A percentile compares a stretch with the other conserved stretches of the same genome.
Evolutionary conservation across 768 basidiomycete genomes (phyloP).

Genomic region (Holtermanniella nyarrowii): DNA sequence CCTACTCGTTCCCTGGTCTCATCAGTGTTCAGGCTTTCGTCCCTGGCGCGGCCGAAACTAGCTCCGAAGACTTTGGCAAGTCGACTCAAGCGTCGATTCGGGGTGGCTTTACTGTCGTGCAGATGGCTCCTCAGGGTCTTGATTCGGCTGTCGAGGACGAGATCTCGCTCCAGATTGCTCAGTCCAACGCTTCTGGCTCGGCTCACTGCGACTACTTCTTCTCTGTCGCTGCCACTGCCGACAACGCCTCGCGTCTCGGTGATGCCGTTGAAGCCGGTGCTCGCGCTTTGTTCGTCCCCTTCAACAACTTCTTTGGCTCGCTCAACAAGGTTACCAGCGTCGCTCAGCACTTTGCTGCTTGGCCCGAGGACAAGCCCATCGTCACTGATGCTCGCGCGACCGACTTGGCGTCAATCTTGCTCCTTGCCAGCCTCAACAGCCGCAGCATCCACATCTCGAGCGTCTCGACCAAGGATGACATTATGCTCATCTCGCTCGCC

Average conservation of each 20-base stretch:
- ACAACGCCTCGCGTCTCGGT: constrained; percentile 49
- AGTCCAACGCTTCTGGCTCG: constrained; percentile 51
- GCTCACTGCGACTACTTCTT: constrained; percentile 85
- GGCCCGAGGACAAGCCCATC: constrained; percentile 87
- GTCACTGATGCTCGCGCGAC: constrained; percentile 86
- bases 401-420: constrained; percentile 81
- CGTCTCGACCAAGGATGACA: constrained; percentile 73
- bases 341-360: constrained; percentile 76
- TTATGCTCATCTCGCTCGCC: constrained; percentile 81
- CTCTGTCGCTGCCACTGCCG: constrained; percentile 60
- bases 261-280: constrained; percentile 70
- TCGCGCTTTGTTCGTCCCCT: constrained; percentile 78
- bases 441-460: constrained; percentile 84
- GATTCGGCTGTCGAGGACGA: constrained; percentile 58
- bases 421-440: constrained; percentile 84
- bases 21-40: constrained; percentile 81
- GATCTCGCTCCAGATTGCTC: constrained; percentile 57
- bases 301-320: constrained; percentile 45
- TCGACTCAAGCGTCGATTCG: constrained; percentile 73
- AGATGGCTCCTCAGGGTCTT: constrained; percentile 65
- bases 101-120: constrained; percentile 77
- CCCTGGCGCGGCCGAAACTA: constrained; percentile 53
- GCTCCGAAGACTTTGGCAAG: constrained; percentile 53
- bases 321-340: constrained; percentile 57
- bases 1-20: constrained; percentile 81